Evolutionary conservation across 352 stramenopile genomes (phyloP).

Genomic region (Phytophthora pluvialis): DNA sequence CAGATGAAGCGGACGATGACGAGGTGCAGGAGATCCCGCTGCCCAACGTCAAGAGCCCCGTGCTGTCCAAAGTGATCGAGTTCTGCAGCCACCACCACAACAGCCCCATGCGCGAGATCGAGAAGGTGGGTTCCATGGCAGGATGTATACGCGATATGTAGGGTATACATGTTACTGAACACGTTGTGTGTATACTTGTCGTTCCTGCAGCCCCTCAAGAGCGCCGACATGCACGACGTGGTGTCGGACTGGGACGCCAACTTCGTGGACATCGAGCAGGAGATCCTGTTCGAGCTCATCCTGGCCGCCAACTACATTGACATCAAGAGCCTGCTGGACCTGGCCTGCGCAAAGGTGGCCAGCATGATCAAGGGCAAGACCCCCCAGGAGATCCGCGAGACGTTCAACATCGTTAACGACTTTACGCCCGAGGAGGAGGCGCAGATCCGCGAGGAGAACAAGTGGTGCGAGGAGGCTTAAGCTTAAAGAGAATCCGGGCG

Average conservation of each 20-base stretch:
- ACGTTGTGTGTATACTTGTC: conserved; percentile 8
- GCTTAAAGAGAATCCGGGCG: conserved; percentile 3
- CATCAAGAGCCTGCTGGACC: conserved; percentile 97
- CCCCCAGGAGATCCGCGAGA: conserved; percentile 99
- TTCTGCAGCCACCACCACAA: conserved; percentile 96
- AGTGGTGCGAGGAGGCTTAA: conserved; percentile 99
- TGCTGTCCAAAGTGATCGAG: conserved; percentile 98
- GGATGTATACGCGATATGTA: not conserved
- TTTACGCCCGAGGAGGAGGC: conserved; percentile 99
- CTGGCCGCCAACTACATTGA: conserved; percentile 99
- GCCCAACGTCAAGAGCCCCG: conserved; percentile 97
- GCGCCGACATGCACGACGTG: conserved; percentile 98
- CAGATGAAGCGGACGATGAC: conserved; percentile 95
- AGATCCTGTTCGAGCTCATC: conserved; percentile 99
- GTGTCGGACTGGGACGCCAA: conserved; percentile 99
- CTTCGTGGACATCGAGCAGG: conserved; percentile 99
- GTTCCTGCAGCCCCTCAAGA: conserved; percentile 93
- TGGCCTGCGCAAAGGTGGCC: conserved; percentile 92
- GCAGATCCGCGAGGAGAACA: conserved; percentile 99
- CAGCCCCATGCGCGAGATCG: conserved; percentile 99
- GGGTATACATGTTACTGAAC: conserved; percentile 1
- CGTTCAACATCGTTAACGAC: conserved; percentile 99
- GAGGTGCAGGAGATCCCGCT: conserved; percentile 97
- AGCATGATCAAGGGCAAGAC: conserved; percentile 97
- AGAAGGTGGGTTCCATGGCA: conserved; percentile 85